Conservation (phyloP, 2,329 filamentous ascomycete species). For the Albophoma yamanashiensis region DNA sequence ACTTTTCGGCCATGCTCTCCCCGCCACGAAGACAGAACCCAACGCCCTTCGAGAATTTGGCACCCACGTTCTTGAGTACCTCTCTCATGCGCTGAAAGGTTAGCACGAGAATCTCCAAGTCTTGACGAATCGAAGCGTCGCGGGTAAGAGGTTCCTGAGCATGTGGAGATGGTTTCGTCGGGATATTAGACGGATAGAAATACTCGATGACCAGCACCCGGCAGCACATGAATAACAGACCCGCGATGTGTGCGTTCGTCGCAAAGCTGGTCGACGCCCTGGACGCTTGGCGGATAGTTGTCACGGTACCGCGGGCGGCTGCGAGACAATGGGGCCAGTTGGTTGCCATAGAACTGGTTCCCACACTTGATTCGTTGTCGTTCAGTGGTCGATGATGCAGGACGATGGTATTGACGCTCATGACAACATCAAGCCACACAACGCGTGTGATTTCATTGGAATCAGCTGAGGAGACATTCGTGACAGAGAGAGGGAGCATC, state of each 20-base stretch:
- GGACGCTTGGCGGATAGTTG: slow-evolving; percentile 9
- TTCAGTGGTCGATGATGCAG: slow-evolving; percentile 10
- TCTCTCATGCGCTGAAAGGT: slow-evolving; percentile 8
- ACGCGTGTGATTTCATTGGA: slow-evolving; percentile 7
- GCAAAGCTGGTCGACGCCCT: slow-evolving; percentile 6
- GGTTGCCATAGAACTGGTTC: background rate
- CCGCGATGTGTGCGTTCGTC: slow-evolving; percentile 9
- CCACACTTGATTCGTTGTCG: slow-evolving; percentile 3
- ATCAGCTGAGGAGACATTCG: slow-evolving; percentile 9
- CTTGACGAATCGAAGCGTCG: slow-evolving; percentile 8
- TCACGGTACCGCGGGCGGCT: slow-evolving; percentile 7
- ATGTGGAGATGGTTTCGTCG: background rate
- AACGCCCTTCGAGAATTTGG: slow-evolving; percentile 11
- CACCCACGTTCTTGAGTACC: slow-evolving; percentile 6
- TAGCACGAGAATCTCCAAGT: slow-evolving; percentile 10
- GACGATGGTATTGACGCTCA: slow-evolving; percentile 9
- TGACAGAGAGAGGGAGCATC: slow-evolving; percentile 11
- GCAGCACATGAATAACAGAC: slow-evolving; percentile 8
- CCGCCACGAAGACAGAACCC: slow-evolving; percentile 8
- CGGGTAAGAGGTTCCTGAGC: background rate
- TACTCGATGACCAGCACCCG: slow-evolving; percentile 11
- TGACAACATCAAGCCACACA: slow-evolving; percentile 10
- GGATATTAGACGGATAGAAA: slow-evolving; percentile 3
- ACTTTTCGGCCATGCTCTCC: slow-evolving; percentile 1
- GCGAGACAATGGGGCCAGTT: slow-evolving; percentile 14